Percentiles rank a stretch among this genome's conserved stretches.
phyloP scores from a whole-genome alignment of 352 stramenopile species.

The Globisporangium parvum region DNA sequence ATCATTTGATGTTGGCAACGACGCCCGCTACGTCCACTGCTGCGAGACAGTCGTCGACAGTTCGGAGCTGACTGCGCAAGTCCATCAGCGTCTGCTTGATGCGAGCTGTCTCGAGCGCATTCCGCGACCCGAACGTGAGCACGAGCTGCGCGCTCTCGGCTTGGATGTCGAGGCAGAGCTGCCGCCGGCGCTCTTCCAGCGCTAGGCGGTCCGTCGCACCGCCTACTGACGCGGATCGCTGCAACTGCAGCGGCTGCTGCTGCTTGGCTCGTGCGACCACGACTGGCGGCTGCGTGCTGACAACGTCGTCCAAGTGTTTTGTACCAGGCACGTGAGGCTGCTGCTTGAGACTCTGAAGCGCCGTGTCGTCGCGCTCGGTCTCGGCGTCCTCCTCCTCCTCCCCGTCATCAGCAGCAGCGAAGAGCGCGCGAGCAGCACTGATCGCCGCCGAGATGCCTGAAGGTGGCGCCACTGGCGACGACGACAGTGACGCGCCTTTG shows the following conservation, averaged over 20 bases:
- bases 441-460: conserved; percentile 7
- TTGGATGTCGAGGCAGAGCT: conserved; percentile 52
- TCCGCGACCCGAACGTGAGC: conserved; percentile 21
- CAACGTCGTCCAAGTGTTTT: neutral
- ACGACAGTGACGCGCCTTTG: conserved; percentile 5
- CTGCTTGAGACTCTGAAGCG: neutral
- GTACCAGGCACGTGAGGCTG: neutral
- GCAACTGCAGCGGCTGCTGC: neutral
- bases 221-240: neutral
- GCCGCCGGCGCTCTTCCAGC: conserved; percentile 28
- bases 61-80: conserved; percentile 9
- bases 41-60: conserved; percentile 10
- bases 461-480: neutral
- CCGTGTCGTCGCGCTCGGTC: neutral
- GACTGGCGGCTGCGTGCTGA: neutral
- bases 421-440: conserved; percentile 11
- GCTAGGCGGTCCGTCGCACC: conserved; percentile 1
- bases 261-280: neutral
- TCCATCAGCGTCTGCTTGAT: conserved; percentile 15
- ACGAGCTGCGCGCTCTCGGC: conserved; percentile 40
- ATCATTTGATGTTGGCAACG: neutral
- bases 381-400: neutral
- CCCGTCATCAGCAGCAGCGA: neutral
- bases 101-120: conserved; percentile 11
- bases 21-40: neutral